Evolutionary conservation across 2,329 filamentous ascomycete genomes (phyloP).

Genomic region (Myriosclerotinia duriaeana): DNA sequence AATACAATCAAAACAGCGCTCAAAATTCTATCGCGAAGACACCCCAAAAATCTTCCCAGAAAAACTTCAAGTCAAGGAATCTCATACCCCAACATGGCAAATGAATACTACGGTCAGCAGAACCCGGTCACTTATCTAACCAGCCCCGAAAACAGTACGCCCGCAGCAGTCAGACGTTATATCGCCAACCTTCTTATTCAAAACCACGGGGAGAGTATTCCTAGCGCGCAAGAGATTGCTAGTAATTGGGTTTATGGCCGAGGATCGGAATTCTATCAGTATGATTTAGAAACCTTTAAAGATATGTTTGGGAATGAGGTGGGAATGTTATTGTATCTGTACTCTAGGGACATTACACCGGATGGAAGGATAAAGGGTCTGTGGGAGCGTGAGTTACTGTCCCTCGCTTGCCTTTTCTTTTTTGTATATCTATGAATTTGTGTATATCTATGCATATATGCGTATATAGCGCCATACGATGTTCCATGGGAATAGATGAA

Average conservation of each 20-base stretch:
- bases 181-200: background rate
- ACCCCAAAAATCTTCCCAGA: background rate
- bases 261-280: conserved; percentile 15
- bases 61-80: background rate
- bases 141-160: background rate
- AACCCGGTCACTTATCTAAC: background rate
- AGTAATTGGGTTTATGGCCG: conserved; percentile 3
- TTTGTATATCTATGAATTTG: no score
- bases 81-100: background rate
- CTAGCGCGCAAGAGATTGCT: background rate
- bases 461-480: no score
- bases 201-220: background rate
- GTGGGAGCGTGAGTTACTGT: background rate
- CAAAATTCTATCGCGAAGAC: background rate
- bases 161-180: background rate
- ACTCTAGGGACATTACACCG: background rate
- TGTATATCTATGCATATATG: no score
- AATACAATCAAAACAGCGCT: background rate
- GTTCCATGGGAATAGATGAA: background rate
- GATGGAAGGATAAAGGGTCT: accelerated
- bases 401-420: no score
- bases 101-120: background rate
- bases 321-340: conserved; percentile 9
- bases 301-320: conserved; percentile 3
- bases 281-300: conserved; percentile 8